These are phyloP conservation scores for Zasmidium angulare DNA, from an alignment of 2,329 filamentous ascomycete genomes.

Conservation along the genomic window DNA sequence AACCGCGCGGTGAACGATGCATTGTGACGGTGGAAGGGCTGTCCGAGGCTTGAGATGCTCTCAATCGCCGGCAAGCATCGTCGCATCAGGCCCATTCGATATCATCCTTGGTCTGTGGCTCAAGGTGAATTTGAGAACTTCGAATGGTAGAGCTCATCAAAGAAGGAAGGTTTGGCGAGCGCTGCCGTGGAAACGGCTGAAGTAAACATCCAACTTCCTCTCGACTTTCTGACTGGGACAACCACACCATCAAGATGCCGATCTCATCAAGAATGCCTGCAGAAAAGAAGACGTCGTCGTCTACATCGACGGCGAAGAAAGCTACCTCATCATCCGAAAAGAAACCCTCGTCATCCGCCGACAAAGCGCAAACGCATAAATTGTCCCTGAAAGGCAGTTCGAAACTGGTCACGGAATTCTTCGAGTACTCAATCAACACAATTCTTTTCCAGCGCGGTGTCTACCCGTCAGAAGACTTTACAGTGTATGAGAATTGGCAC, in stretches of 20 bases:
- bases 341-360: slow-evolving; percentile 36
- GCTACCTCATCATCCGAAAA: slow-evolving; percentile 7
- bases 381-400: slow-evolving; percentile 76
- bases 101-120: neutral
- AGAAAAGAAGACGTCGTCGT: slow-evolving; percentile 7
- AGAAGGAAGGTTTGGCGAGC: neutral
- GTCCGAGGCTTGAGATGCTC: slow-evolving; percentile 21
- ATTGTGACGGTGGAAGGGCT: slow-evolving; percentile 13
- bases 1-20: slow-evolving; percentile 1
- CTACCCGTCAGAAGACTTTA: slow-evolving; percentile 95
- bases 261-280: slow-evolving; percentile 15
- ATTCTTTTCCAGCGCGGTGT: slow-evolving; percentile 88
- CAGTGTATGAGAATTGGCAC: slow-evolving; percentile 60
- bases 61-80: slow-evolving; percentile 42
- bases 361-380: slow-evolving; percentile 91
- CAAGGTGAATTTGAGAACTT: neutral
- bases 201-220: neutral
- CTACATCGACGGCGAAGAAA: slow-evolving; percentile 1
- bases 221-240: slow-evolving; percentile 2
- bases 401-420: slow-evolving; percentile 72
- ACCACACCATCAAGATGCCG: neutral
- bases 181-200: neutral
- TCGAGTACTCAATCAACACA: slow-evolving; percentile 97
- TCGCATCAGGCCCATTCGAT: slow-evolving; percentile 42
- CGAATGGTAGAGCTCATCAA: neutral